Conservation (phyloP, 1,284 basidiomycete species). For the Tremellales sp. region DNA sequence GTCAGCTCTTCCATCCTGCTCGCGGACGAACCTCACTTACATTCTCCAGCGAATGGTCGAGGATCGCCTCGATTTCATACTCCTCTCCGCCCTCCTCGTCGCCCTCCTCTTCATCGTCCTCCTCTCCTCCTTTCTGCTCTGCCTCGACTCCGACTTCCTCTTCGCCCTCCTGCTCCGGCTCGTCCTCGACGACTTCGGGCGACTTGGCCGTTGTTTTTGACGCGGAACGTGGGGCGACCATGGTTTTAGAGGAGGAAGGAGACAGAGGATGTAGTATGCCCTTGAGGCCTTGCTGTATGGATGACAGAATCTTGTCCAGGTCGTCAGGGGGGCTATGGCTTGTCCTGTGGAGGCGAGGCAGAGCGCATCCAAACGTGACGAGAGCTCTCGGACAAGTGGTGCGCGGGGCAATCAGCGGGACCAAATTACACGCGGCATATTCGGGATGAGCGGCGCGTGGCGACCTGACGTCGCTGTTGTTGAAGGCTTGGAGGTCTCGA, state of each 20-base stretch:
- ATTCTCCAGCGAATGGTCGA: slow-evolving; percentile 14
- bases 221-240: neutral
- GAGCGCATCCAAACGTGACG: neutral
- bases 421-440: too few species aligned
- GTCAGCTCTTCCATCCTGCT: slow-evolving; percentile 5
- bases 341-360: neutral
- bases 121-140: slow-evolving; percentile 10
- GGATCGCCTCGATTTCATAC: slow-evolving; percentile 31
- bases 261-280: too few species aligned
- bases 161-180: slow-evolving; percentile 1
- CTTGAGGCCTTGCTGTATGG: too few species aligned
- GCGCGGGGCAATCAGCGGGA: too few species aligned
- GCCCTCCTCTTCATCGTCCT: slow-evolving; percentile 16
- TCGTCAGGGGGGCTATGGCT: neutral
- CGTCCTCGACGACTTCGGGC: neutral
- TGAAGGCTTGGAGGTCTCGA: too few species aligned
- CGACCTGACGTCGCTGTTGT: too few species aligned
- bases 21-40: slow-evolving; percentile 17
- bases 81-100: slow-evolving; percentile 30
- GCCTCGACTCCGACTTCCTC: slow-evolving; percentile 6
- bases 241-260: neutral
- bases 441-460: too few species aligned
- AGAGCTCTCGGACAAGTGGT: neutral
- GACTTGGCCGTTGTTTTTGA: neutral
- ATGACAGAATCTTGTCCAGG: neutral